Conservation (phyloP, 768 basidiomycete genomes). For the Postia placenta region DNA sequence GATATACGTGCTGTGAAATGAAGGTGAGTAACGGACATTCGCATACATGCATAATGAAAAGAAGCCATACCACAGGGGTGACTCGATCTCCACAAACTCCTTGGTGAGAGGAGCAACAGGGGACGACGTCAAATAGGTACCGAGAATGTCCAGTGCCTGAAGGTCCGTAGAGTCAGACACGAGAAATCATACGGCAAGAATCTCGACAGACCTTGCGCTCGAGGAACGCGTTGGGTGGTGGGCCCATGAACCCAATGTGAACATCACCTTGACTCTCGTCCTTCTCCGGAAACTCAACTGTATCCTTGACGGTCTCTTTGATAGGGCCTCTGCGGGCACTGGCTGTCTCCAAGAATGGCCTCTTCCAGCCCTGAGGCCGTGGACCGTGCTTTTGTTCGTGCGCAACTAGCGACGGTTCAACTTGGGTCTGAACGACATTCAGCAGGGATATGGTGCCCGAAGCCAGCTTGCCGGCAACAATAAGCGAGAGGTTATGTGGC, state of each 20-base stretch:
- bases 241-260: slow-evolving; percentile 70
- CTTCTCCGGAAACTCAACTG: slow-evolving; percentile 92
- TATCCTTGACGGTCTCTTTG: slow-evolving; percentile 45
- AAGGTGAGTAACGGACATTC: slow-evolving; percentile 3
- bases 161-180: not conserved
- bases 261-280: slow-evolving; percentile 94
- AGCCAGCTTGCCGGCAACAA: slow-evolving; percentile 84
- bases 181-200: not conserved
- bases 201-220: slow-evolving; percentile 52
- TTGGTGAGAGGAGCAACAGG: slow-evolving; percentile 79
- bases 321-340: slow-evolving; percentile 60
- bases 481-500: slow-evolving; percentile 87
- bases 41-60: not conserved
- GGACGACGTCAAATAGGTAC: slow-evolving; percentile 85
- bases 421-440: slow-evolving; percentile 70
- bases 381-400: slow-evolving; percentile 70
- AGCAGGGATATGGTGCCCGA: slow-evolving; percentile 72
- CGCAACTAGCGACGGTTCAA: slow-evolving; percentile 76
- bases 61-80: slow-evolving; percentile 70
- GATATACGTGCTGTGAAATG: slow-evolving; percentile 62
- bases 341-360: slow-evolving; percentile 87
- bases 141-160: slow-evolving; percentile 79
- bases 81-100: slow-evolving; percentile 87
- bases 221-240: slow-evolving; percentile 63
- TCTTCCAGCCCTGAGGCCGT: slow-evolving; percentile 78